Base-by-base conservation (phyloP, 2,329 filamentous ascomycete genomes). In the Aspergillus fijiensis region DNA sequence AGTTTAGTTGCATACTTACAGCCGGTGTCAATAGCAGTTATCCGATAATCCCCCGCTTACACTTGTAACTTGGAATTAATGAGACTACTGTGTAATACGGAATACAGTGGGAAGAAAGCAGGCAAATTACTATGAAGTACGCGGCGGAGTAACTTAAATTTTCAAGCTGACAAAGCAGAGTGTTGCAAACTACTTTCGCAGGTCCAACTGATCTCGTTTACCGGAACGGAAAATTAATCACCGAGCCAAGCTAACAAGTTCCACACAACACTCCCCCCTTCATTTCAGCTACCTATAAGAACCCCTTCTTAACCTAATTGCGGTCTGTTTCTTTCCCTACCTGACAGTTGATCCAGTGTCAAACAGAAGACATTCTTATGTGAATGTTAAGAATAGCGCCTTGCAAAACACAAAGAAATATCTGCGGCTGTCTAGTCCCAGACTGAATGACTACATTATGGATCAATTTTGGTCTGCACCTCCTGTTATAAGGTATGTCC, bases 381-480 rank as follows among this genome's bases (percentile, higher is more conserved):
- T 45, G 39, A 45, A 45, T n/a, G 39, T 19, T 19, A 19, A 9
- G 25, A 16, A 48, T 54, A 49, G 27, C 12, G 12, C 12, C 14
- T 54, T 1, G 3, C 27, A 51, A 23, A 29, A n/a, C 23, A 51
- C 23, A 45, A 12, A 16, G 42, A 7, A 21, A 39, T 29, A 19
- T 42, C 16, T 21, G 47, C 57, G 27, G 42, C 33, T 57, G 23
- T 45, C 47, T 23, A 60, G 29, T 21, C 35, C 5, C 51, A 21
- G 53, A 60, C 49, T 57, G 49, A 49, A 48, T 35, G 60, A 67
- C 58, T 56, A 19, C 58, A 56, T 64, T 59, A 85, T 87, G 82
- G 85, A 88, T 76, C 79, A 80, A 64, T 89, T 88, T 73, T 88
- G 85, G 84, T 80, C 82, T 67, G 82, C 85, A 68, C 87, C 87